A percentile compares a stretch with the other conserved stretches of the same genome.
Conservation (phyloP, 176 grass and related monocot species). For the Hordeum vulgare region MorexV3_pseudomolecules_assembly NC_058521.1:57102380-57102879, state of each 20-base stretch:
- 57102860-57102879: slow-evolving; percentile 24
- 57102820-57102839: background rate
- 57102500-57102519: slow-evolving; percentile 85
- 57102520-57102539: slow-evolving; percentile 64
- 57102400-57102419: background rate
- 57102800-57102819: background rate
- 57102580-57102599: slow-evolving; percentile 81
- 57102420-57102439: background rate
- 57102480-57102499: slow-evolving; percentile 5
- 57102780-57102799: background rate
- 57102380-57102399: too few species aligned
- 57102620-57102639: slow-evolving; percentile 64
- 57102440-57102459: background rate
- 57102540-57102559: slow-evolving; percentile 64
- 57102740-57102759: slow-evolving; percentile 29
- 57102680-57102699: slow-evolving; percentile 19
- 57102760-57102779: slow-evolving; percentile 24
- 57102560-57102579: slow-evolving; percentile 75
- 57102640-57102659: slow-evolving; percentile 69
- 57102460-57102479: background rate
- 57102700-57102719: background rate
- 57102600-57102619: slow-evolving; percentile 58
- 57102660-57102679: slow-evolving; percentile 55
- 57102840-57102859: slow-evolving; percentile 7
- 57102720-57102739: slow-evolving; percentile 39